Percentiles rank a stretch among this genome's conserved stretches.
These are phyloP conservation scores for Periglandula ipomoeae DNA, from an alignment of 2,329 filamentous ascomycete species.

Conservation along the genomic window DNA sequence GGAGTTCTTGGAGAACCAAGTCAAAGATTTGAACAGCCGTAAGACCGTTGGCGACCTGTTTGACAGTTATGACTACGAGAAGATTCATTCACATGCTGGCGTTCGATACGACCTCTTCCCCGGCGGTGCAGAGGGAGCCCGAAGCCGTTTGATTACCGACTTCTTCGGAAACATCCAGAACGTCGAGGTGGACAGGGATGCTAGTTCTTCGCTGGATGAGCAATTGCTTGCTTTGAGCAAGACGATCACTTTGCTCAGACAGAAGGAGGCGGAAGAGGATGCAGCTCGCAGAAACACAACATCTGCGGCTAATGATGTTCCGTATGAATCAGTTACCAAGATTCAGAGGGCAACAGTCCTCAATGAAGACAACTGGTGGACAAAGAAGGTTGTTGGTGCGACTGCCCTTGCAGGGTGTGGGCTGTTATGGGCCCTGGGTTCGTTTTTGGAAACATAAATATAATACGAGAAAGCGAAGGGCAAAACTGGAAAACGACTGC, in stretches of 20 bases:
- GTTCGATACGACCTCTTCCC: conserved; percentile 93
- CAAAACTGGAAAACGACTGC: too few species aligned
- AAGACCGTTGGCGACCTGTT: conserved; percentile 90
- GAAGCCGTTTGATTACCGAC: conserved; percentile 79
- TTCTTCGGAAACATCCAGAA: conserved; percentile 99
- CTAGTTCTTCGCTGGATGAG: conserved; percentile 52
- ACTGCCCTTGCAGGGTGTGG: conserved; percentile 53
- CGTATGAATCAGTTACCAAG: conserved; percentile 20
- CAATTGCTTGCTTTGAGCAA: conserved; percentile 70
- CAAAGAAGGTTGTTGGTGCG: conserved; percentile 54
- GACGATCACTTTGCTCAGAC: conserved; percentile 48
- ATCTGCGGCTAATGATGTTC: conserved; percentile 18
- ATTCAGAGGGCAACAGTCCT: conserved; percentile 44
- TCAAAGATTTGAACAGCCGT: conserved; percentile 77
- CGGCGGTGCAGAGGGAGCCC: conserved; percentile 68
- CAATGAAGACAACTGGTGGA: conserved; percentile 58
- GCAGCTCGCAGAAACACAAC: conserved; percentile 18
- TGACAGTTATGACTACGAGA: conserved; percentile 87
- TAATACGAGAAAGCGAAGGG: background rate
- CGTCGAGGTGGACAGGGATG: conserved; percentile 70
- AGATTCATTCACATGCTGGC: conserved; percentile 89
- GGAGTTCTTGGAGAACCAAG: conserved; percentile 87
- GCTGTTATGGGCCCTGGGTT: conserved; percentile 48
- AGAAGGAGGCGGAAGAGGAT: conserved; percentile 37
- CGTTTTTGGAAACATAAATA: conserved; percentile 33